A percentile compares a stretch with the other conserved stretches of the same genome.
Evolutionary conservation across 768 basidiomycete species (phyloP).

Genomic region (Termitomyces eurrhizus): DNA sequence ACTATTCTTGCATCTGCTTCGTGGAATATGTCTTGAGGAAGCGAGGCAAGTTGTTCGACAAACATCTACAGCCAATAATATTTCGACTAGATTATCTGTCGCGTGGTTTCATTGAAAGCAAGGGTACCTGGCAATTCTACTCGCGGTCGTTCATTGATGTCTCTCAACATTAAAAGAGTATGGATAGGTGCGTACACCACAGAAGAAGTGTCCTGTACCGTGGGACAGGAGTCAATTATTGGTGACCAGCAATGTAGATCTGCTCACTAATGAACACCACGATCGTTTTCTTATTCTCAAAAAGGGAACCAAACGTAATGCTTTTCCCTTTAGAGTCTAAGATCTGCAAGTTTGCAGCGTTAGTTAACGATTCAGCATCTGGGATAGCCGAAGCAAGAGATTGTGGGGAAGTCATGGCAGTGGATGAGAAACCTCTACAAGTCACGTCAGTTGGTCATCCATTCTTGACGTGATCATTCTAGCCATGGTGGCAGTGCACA

Average conservation of each 20-base stretch:
- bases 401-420: not conserved
- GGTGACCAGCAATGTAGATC: not conserved
- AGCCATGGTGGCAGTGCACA: not conserved
- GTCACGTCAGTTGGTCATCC: not conserved
- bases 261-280: constrained; percentile 61
- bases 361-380: constrained; percentile 26
- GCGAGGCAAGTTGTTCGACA: constrained; percentile 39
- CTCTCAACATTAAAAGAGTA: not conserved
- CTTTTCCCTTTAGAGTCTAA: constrained; percentile 42
- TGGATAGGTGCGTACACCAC: constrained; percentile 42
- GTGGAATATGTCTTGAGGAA: constrained; percentile 37
- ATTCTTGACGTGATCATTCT: not conserved
- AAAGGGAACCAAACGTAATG: constrained; percentile 50
- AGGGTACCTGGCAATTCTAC: constrained; percentile 39
- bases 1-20: constrained; percentile 38
- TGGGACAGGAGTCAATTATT: not conserved
- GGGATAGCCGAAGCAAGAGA: constrained; percentile 23
- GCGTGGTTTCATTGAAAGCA: not conserved
- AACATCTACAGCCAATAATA: constrained; percentile 33
- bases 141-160: not conserved
- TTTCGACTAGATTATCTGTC: not conserved
- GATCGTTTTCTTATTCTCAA: constrained; percentile 45
- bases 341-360: constrained; percentile 37
- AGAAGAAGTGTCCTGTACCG: constrained; percentile 57
- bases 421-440: not conserved